phyloP scores from a whole-genome alignment of 345 rosid species.

The Arabidopsis suecica region DNA sequence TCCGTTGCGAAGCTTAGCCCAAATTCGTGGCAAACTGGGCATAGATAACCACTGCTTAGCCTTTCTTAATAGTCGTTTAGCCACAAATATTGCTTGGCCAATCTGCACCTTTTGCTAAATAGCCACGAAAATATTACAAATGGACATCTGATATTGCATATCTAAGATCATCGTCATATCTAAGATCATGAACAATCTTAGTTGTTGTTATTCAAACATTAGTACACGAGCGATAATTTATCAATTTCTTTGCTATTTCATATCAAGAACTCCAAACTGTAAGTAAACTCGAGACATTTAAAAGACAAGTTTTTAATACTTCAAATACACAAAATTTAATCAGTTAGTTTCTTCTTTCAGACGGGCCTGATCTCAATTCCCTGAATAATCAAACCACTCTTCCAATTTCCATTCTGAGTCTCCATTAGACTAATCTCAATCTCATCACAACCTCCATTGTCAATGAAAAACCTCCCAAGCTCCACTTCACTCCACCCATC shows the following conservation, averaged over 20 bases:
- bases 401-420: constrained; percentile 53
- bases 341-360: constrained; percentile 21
- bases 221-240: background rate
- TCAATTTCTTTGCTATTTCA: background rate
- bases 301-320: background rate
- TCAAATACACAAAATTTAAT: background rate
- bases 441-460: constrained; percentile 37
- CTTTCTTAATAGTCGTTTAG: too few species aligned
- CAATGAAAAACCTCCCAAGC: constrained; percentile 52
- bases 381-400: constrained; percentile 61
- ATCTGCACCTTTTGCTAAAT: too few species aligned
- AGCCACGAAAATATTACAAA: too few species aligned
- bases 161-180: too few species aligned
- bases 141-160: too few species aligned
- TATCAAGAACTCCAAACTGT: background rate
- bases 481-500: constrained; percentile 77
- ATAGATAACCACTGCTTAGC: too few species aligned
- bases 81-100: too few species aligned
- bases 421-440: constrained; percentile 55
- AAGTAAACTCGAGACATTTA: constrained; percentile 1
- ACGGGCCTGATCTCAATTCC: constrained; percentile 70
- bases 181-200: background rate
- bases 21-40: too few species aligned
- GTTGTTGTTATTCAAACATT: background rate
- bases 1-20: too few species aligned